A percentile compares a stretch with the other conserved stretches of the same genome.
Evolutionary conservation across 768 basidiomycete genomes (phyloP).

Genomic region (Boletellus sp.): DNA sequence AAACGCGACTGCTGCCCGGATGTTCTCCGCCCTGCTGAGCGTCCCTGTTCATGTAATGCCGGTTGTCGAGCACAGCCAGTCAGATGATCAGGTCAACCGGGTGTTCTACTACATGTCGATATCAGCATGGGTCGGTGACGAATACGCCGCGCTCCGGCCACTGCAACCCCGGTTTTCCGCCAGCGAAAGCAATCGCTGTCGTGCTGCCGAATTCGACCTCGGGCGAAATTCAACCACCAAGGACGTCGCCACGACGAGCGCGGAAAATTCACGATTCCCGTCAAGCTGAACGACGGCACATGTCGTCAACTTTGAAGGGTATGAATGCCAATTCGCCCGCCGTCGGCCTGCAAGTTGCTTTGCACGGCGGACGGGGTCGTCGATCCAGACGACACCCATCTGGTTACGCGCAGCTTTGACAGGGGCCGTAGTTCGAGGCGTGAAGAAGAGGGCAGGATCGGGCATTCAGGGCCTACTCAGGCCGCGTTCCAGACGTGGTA

Average conservation of each 20-base stretch:
- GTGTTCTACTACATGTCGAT: too few relatives aligned
- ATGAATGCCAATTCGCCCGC: slow-evolving; percentile 8
- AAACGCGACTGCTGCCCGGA: slow-evolving; percentile 10
- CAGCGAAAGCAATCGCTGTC: neutral
- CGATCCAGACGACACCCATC: slow-evolving; percentile 10
- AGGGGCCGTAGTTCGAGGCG: slow-evolving; percentile 1
- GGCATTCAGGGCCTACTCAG: neutral
- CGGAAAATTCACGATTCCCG: slow-evolving; percentile 1
- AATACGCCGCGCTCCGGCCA: neutral
- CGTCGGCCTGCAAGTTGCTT: neutral
- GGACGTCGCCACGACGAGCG: slow-evolving; percentile 5
- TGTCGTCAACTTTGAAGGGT: slow-evolving; percentile 8
- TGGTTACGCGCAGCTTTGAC: neutral
- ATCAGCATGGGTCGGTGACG: neutral
- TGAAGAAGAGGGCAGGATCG: too few relatives aligned
- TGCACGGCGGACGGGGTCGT: neutral
- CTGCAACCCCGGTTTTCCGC: neutral
- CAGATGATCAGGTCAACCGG: neutral
- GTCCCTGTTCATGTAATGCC: neutral
- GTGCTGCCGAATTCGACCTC: slow-evolving; percentile 6
- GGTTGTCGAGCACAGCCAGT: neutral
- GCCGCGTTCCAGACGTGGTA: neutral
- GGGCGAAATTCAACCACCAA: slow-evolving; percentile 6
- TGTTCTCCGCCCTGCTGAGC: neutral
- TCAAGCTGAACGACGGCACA: slow-evolving; percentile 3